These are phyloP conservation scores for Friedmanniomyces endolithicus DNA, from an alignment of 495 filamentous ascomycete genomes.

Conservation along the genomic window DNA sequence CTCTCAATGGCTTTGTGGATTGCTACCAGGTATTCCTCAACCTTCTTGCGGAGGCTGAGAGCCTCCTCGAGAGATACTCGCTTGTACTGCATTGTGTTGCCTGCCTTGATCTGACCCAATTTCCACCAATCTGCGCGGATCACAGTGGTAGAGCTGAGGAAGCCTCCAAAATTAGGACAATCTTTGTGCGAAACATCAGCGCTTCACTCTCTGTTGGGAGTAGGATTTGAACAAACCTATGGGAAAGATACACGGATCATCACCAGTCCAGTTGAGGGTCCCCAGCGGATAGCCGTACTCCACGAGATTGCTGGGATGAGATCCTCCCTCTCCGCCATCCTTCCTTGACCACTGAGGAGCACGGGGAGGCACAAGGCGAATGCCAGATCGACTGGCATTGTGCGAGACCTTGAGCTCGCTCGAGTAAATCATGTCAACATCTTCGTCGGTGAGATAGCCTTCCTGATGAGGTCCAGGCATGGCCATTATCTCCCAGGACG, in stretches of 20 bases:
- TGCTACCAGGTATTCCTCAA: constrained; percentile 32
- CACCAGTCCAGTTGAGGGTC: constrained; percentile 18
- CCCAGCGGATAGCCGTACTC: constrained; percentile 43
- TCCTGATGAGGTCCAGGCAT: constrained; percentile 49
- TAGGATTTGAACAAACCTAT: constrained; percentile 9
- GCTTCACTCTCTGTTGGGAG: neutral
- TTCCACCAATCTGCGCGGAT: constrained; percentile 46
- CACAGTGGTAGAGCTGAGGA: constrained; percentile 42
- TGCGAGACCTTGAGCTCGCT: constrained; percentile 41
- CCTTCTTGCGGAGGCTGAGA: constrained; percentile 24
- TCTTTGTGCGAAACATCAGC: neutral
- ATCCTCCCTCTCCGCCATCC: constrained; percentile 48
- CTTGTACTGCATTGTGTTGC: constrained; percentile 40
- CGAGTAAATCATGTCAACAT: constrained; percentile 43
- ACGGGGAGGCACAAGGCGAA: constrained; percentile 42
- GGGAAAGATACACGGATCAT: constrained; percentile 44
- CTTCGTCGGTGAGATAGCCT: constrained; percentile 40
- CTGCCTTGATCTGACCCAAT: constrained; percentile 46
- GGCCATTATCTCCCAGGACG: constrained; percentile 37
- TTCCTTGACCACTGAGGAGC: constrained; percentile 42
- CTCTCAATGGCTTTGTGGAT: constrained; percentile 22
- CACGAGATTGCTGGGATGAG: constrained; percentile 46
- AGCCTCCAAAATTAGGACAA: constrained; percentile 44
- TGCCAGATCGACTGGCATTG: constrained; percentile 45
- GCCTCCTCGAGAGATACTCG: constrained; percentile 38